Conservation (phyloP, 164 flowering plant species). For the Stephania japonica region DNA sequence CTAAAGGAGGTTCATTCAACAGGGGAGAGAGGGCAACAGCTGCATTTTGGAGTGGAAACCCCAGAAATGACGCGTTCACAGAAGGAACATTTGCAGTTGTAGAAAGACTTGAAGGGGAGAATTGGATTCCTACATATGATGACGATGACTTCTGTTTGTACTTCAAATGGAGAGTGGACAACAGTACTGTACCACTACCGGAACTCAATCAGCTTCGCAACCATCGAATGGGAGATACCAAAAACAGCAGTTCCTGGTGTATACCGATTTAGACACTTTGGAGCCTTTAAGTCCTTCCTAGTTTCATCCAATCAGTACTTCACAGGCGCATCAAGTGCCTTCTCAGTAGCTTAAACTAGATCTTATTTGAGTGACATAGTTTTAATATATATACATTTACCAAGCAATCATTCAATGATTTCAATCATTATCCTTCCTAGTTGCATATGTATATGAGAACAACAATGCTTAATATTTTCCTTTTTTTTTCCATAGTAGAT, state of each 20-base stretch:
- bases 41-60: constrained; percentile 54
- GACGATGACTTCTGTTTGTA: constrained; percentile 50
- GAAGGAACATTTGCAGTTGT: constrained; percentile 68
- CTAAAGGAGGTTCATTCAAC: constrained; percentile 29
- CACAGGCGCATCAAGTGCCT: constrained; percentile 55
- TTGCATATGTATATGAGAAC: too few species aligned
- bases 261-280: constrained; percentile 53
- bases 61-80: constrained; percentile 51
- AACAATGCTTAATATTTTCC: too few species aligned
- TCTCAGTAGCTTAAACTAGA: constrained; percentile 31
- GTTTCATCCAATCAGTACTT: constrained; percentile 30
- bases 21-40: constrained; percentile 38
- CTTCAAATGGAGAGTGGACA: constrained; percentile 40
- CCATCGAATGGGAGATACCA: constrained; percentile 59
- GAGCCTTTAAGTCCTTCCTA: constrained; percentile 31
- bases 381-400: neutral
- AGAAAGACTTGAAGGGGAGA: constrained; percentile 34
- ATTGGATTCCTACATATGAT: constrained; percentile 46
- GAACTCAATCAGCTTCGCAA: constrained; percentile 29
- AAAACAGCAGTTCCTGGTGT: constrained; percentile 34
- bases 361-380: neutral
- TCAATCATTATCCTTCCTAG: too few species aligned
- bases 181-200: constrained; percentile 4
- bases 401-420: too few species aligned
- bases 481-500: too few species aligned